A percentile compares a stretch with the other conserved stretches of the same genome.
Conservation (phyloP, 345 rosid genomes). For the Theobroma cacao region DNA sequence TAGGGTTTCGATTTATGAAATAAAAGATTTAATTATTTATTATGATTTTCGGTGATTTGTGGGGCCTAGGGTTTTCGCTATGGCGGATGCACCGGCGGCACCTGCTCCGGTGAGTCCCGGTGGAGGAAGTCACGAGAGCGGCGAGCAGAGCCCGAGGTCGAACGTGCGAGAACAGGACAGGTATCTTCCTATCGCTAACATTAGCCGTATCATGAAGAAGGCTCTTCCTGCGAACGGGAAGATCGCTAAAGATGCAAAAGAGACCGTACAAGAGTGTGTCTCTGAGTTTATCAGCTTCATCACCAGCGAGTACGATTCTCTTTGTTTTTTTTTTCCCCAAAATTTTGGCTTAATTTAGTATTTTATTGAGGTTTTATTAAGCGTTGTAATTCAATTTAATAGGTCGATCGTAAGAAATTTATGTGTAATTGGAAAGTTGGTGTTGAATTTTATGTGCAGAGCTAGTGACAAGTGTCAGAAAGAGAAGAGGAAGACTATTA, state of each 20-base stretch:
- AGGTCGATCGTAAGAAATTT: not conserved
- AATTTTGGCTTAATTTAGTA: not conserved
- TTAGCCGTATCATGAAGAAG: conserved; percentile 92
- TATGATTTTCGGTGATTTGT: conserved; percentile 2
- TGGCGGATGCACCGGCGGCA: conserved; percentile 34
- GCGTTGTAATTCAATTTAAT: not conserved
- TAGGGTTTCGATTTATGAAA: not conserved
- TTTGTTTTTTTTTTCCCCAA: not conserved
- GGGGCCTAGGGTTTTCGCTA: conserved; percentile 7
- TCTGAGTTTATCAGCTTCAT: conserved; percentile 95
- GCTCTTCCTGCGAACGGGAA: conserved; percentile 91
- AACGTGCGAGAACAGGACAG: conserved; percentile 89
- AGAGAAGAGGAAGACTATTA: conserved; percentile 95
- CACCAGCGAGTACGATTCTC: conserved; percentile 81
- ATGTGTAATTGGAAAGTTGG: conserved; percentile 8
- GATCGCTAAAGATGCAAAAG: conserved; percentile 97
- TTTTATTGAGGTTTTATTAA: not conserved
- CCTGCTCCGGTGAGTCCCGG: conserved; percentile 58
- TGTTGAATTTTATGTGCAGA: conserved; percentile 38
- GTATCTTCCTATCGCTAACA: conserved; percentile 90
- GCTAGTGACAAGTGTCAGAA: conserved; percentile 99
- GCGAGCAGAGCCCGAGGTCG: conserved; percentile 86
- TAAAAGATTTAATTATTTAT: not conserved
- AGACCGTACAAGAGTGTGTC: conserved; percentile 94
- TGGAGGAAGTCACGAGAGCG: conserved; percentile 79